Conservation (phyloP, 1,284 basidiomycete genomes). For the Cerrena zonata region DNA sequence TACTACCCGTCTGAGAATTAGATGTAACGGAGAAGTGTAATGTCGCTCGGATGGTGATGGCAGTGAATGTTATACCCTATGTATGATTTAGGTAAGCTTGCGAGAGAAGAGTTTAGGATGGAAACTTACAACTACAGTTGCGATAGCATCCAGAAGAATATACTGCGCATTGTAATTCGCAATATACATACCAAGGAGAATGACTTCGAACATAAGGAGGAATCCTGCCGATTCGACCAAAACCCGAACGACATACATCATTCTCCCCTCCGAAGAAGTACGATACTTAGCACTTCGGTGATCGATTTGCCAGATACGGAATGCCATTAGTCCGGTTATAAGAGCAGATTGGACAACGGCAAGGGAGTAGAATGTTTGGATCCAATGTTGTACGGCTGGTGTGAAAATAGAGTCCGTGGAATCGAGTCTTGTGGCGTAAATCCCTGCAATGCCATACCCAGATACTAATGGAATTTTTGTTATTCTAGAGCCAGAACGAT, state of each 20-base stretch:
- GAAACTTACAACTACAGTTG: not conserved
- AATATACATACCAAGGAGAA: not conserved
- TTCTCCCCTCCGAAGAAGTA: not conserved
- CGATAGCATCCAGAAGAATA: not conserved
- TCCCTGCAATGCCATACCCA: not conserved
- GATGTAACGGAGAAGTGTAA: not conserved
- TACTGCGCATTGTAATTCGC: conserved; percentile 1
- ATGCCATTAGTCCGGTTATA: not conserved
- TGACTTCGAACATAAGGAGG: not conserved
- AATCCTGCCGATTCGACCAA: not conserved
- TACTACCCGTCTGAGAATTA: not conserved
- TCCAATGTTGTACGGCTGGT: not conserved
- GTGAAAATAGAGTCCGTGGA: not conserved
- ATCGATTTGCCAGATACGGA: not conserved
- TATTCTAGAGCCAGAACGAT: not conserved
- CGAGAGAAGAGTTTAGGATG: not conserved
- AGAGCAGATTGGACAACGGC: not conserved
- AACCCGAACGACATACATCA: not conserved
- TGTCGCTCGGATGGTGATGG: not conserved
- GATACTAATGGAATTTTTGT: not conserved
- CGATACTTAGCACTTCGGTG: not conserved
- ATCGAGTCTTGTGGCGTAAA: not conserved
- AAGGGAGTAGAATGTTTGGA: not conserved
- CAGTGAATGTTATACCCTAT: conserved; percentile 2
- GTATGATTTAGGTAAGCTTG: not conserved